A percentile compares a stretch with the other conserved stretches of the same genome.
These are phyloP conservation scores for Wickerhamomyces sp. DNA, from an alignment of 1,139 yeast genomes.

Conservation along the genomic window DNA sequence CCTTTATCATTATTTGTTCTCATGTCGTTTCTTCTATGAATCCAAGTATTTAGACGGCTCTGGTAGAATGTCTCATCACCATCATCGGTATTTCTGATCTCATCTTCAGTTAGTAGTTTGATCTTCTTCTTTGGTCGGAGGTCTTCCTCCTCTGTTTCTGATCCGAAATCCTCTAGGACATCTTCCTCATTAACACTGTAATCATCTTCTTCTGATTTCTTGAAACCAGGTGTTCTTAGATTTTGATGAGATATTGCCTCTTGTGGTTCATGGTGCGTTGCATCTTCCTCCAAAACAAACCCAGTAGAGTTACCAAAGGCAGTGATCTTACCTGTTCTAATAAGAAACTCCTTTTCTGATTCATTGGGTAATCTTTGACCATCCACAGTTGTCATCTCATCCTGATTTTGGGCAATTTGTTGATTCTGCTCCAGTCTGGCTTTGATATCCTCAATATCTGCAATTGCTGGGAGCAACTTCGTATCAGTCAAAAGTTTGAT, in stretches of 20 bases:
- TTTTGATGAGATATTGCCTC: constrained; percentile 35
- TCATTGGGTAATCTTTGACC: constrained; percentile 55
- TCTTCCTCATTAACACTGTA: constrained; percentile 20
- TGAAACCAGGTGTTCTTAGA: constrained; percentile 39
- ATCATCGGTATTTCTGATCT: constrained; percentile 59
- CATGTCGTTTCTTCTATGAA: constrained; percentile 36
- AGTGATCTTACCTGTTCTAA: constrained; percentile 88
- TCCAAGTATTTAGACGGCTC: constrained; percentile 58
- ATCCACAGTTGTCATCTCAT: constrained; percentile 13
- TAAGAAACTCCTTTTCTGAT: constrained; percentile 69
- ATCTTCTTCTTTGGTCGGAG: constrained; percentile 11
- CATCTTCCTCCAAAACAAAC: constrained; percentile 37
- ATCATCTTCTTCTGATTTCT: constrained; percentile 19
- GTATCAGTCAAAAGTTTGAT: constrained; percentile 44
- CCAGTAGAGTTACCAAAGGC: constrained; percentile 78
- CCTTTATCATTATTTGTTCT: constrained; percentile 18
- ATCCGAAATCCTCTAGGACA: constrained; percentile 4
- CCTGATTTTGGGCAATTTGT: constrained; percentile 20
- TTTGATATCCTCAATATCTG: constrained; percentile 65
- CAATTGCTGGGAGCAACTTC: constrained; percentile 48
- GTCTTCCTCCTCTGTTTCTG: constrained; percentile 21
- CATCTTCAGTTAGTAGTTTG: constrained; percentile 24
- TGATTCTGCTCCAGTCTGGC: constrained; percentile 39
- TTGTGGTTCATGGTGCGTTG: constrained; percentile 12
- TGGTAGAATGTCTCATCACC: constrained; percentile 69